Base-by-base conservation (phyloP, 768 basidiomycete genomes). In the Naganishia vishniacii region DNA sequence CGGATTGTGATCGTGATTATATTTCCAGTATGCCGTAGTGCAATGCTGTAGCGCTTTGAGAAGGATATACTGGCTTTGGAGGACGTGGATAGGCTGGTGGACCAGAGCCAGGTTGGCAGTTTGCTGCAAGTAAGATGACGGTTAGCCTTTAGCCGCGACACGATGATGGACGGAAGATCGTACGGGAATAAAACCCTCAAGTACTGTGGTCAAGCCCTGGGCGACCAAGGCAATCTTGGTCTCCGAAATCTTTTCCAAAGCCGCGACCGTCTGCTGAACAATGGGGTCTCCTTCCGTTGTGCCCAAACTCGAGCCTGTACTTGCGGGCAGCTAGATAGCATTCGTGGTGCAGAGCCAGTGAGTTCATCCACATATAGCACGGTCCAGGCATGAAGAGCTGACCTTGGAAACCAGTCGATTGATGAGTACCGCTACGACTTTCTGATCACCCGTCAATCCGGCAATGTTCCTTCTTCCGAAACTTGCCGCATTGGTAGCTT, bases 51-150 rank as follows among this genome's bases (percentile, higher is more conserved):
- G 77, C 25, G 92, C 85, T 77, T 92, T 90, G 70, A 92, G 81
- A 41, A 93, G 78, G 69, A 89, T 89, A 1, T 93, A 80, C 73
- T 92, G 88, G 0, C 91, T 92, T 72, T 93, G 90, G 4, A 91
- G 81, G 45, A 86, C 83, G 62, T 90, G 87, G 18, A 88, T 80
- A 2, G 85, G 80, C 62, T 83, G 78, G 60, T 68, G 62, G 25
- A 48, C 51, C 12, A 66, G 53, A 9, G 71, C 3, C 9, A 65
- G 58, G 60, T 28, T 61, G 32, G 11, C 65, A 51, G 8, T 53
- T 51, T 51, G 41, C 48, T 69, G 41, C 20, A 44, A 29, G 29
- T 59, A 46, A 28, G 23, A 23, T 20, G 15, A 29, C 20, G 41
- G 31, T 41, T 7, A 47, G 13, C 28, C 41, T 49, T 32, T 4